A percentile compares a stretch with the other conserved stretches of the same genome.
These are phyloP conservation scores for Aspergillus puulaauensis DNA, from an alignment of 2,329 filamentous ascomycete genomes.

Conservation along the genomic window DNA sequence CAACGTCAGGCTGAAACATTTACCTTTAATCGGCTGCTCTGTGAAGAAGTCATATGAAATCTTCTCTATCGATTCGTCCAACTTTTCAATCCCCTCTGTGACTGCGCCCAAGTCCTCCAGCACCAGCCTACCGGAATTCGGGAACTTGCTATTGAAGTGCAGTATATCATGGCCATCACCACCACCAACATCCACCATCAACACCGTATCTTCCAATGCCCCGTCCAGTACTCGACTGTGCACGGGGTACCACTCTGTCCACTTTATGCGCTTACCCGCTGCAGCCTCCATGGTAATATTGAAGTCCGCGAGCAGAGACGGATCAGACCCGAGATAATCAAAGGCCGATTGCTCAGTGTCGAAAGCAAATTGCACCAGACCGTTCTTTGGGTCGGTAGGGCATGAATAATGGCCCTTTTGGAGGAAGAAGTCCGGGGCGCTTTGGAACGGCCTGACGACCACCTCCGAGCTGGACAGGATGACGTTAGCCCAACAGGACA, in stretches of 20 bases:
- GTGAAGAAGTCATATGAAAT: constrained; percentile 9
- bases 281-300: constrained; percentile 4
- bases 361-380: neutral
- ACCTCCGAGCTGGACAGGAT: neutral
- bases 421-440: constrained; percentile 1
- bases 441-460: constrained; percentile 1
- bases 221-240: constrained; percentile 1
- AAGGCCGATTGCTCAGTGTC: neutral
- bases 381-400: neutral
- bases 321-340: neutral
- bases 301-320: constrained; percentile 4
- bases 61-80: neutral
- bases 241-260: constrained; percentile 12
- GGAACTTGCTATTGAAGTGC: neutral
- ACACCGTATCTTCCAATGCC: neutral
- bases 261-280: neutral
- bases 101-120: constrained; percentile 5
- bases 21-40: constrained; percentile 6
- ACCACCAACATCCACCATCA: constrained; percentile 10
- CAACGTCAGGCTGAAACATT: neutral
- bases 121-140: neutral
- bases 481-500: neutral
- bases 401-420: neutral
- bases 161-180: constrained; percentile 9
- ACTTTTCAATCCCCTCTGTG: neutral